Evolutionary conservation across 495 filamentous ascomycete species (phyloP), one percentile per base, ranked within the genome.

Genomic region (Neurospora pannonica): DNA sequence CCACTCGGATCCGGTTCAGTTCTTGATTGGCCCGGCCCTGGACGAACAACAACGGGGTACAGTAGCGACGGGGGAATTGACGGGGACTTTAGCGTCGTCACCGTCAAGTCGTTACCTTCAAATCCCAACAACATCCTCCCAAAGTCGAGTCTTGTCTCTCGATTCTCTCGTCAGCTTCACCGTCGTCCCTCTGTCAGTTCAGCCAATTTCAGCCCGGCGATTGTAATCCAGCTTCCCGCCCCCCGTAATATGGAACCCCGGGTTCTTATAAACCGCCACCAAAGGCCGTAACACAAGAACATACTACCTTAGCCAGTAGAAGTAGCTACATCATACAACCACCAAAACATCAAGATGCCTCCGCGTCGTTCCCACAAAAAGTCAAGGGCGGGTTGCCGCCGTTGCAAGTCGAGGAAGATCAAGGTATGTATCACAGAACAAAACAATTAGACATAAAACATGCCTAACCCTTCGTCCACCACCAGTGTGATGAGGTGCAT

Each of bases 321-420:
- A 5, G 39, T 43, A n/a, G 17, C 42, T 43, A 43, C 42, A 43
- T 43, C 42, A 43, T n/a, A 24, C 46, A 60, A 60, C 48, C 15
- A 28, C 21, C 48, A 54, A 28, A 36, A 31, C 67, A 73, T 17
- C 10, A 62, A 31, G 34, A 88, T 88, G 86, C 85, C 89, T 48
- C 87, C 89, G 9, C 82, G 89, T 77, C 85, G 88, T 79, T 88
- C 87, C 37, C 89, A 91, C 77, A 90, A 89, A 76, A 91, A 91
- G 82, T 89, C 87, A 60, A 83, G 89, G 72, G 84, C 87, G 46
- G 89, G 89, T 34, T 91, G 89, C 74, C 81, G 84, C 73, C 83
- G 88, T 46, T 91, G 89, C 82, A 91, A 90, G 82, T 79, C 82
- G 70, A 84, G 89, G 60, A 90, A 90, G 81, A 89, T 91, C 70